A percentile compares a stretch with the other conserved stretches of the same genome.
Evolutionary conservation across 768 basidiomycete species (phyloP).

Genomic region (Sistotremastrum niveocremeum): DNA sequence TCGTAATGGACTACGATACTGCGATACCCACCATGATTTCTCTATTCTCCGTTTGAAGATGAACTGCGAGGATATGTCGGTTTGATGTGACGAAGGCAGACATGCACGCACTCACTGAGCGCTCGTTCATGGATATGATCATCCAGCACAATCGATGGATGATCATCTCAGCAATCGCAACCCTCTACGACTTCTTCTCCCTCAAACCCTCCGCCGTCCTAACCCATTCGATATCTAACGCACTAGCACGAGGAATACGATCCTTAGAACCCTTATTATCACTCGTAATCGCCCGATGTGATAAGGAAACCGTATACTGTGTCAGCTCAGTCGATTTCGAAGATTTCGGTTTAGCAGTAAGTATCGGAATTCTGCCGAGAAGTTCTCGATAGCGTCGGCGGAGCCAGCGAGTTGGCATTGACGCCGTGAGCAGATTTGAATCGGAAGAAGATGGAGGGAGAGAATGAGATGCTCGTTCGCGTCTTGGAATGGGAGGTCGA

Average conservation of each 20-base stretch:
- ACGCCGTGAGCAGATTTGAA: neutral
- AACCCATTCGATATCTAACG: constrained; percentile 25
- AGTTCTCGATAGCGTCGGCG: constrained; percentile 44
- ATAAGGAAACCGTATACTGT: constrained; percentile 15
- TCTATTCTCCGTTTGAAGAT: too few species aligned
- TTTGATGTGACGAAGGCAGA: too few species aligned
- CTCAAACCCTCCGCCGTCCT: constrained; percentile 13
- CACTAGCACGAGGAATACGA: constrained; percentile 13
- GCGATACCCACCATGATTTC: too few species aligned
- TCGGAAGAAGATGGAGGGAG: neutral
- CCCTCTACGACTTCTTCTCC: too few species aligned
- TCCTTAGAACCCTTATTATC: constrained; percentile 2
- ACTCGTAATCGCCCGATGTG: neutral
- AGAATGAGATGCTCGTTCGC: neutral
- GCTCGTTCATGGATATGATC: too few species aligned
- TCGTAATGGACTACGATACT: constrained; percentile 14
- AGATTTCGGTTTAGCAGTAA: constrained; percentile 15
- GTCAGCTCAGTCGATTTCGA: neutral
- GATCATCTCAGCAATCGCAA: too few species aligned
- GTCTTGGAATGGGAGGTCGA: constrained; percentile 1
- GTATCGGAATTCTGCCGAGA: constrained; percentile 44
- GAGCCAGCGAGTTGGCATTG: constrained; percentile 17
- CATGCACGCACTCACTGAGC: too few species aligned
- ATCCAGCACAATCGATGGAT: too few species aligned
- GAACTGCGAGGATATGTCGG: too few species aligned